Evolutionary conservation across 768 basidiomycete genomes (phyloP).

Genomic region (Serendipita sp.): DNA sequence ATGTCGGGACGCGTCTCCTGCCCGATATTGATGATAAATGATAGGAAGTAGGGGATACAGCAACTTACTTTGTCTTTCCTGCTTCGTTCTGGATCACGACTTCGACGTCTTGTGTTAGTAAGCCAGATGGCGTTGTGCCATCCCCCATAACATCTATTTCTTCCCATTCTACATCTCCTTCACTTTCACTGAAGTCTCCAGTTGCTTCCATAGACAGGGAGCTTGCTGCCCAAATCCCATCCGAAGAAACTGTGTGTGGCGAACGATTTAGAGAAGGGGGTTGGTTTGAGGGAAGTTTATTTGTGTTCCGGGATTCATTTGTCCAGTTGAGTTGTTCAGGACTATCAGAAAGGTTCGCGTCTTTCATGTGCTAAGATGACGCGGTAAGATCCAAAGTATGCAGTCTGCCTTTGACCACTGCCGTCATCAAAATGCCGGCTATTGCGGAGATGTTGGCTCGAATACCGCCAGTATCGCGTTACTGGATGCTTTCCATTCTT

Average conservation of each 20-base stretch:
- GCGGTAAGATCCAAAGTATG: not conserved
- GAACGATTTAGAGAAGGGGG: too few relatives aligned
- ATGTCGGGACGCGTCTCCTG: slow-evolving; percentile 25
- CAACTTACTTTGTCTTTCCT: slow-evolving; percentile 15
- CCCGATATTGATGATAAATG: slow-evolving; percentile 25
- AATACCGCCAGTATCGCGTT: slow-evolving; percentile 80
- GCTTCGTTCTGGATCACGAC: slow-evolving; percentile 45
- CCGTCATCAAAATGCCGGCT: not conserved
- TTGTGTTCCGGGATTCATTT: not conserved
- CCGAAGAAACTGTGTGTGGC: too few relatives aligned
- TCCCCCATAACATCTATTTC: slow-evolving; percentile 40
- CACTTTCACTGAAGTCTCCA: not conserved
- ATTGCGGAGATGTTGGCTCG: slow-evolving; percentile 41
- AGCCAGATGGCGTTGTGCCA: slow-evolving; percentile 18
- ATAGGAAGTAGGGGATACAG: slow-evolving; percentile 2
- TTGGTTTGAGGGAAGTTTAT: not conserved
- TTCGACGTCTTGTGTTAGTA: slow-evolving; percentile 39
- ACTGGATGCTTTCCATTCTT: slow-evolving; percentile 69
- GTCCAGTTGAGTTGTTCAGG: not conserved
- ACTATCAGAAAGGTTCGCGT: not conserved
- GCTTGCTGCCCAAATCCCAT: too few relatives aligned
- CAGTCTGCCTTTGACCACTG: not conserved
- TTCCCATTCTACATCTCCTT: slow-evolving; percentile 66
- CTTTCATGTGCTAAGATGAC: not conserved
- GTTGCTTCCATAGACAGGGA: too few relatives aligned